Evolutionary conservation across 1,284 basidiomycete species (phyloP).

Genomic region (Volvariella surrecta): DNA sequence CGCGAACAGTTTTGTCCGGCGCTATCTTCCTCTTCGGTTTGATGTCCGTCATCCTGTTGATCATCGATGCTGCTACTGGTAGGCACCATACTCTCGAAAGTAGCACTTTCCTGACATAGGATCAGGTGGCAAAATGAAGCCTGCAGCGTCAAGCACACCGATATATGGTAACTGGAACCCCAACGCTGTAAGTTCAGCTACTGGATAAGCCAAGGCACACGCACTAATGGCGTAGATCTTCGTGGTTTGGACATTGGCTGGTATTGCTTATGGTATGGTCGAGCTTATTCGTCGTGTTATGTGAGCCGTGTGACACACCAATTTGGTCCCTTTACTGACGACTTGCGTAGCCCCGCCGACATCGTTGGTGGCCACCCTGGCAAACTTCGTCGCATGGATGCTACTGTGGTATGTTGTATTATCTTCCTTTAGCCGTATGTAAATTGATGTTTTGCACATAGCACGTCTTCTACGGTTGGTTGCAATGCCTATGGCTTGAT

Average conservation of each 20-base stretch:
- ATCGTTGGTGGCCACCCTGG: conserved; percentile 22
- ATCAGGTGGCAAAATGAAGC: conserved; percentile 20
- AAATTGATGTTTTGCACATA: conserved; percentile 5
- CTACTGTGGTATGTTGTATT: conserved; percentile 18
- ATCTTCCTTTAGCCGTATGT: not conserved
- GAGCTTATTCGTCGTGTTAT: conserved; percentile 25
- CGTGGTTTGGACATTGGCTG: conserved; percentile 21
- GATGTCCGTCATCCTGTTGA: conserved; percentile 22
- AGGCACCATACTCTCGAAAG: not conserved
- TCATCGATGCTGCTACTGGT: conserved; percentile 23
- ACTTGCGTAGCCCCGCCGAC: conserved; percentile 18
- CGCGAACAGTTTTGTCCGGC: conserved; percentile 19
- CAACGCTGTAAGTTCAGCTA: conserved; percentile 15
- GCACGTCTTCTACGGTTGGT: conserved; percentile 21
- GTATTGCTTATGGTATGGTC: conserved; percentile 23
- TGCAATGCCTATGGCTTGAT: not conserved
- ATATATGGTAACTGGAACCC: conserved; percentile 21
- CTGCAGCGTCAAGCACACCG: conserved; percentile 9
- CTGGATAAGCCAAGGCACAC: not conserved
- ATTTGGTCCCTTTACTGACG: not conserved
- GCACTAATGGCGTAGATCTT: conserved; percentile 16
- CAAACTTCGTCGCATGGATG: conserved; percentile 23
- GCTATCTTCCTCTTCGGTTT: conserved; percentile 20
- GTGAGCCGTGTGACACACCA: conserved; percentile 9
- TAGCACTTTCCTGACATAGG: not conserved